Conservation (phyloP, 2,329 filamentous ascomycete genomes). For the Cladophialophora bantiana region DNA sequence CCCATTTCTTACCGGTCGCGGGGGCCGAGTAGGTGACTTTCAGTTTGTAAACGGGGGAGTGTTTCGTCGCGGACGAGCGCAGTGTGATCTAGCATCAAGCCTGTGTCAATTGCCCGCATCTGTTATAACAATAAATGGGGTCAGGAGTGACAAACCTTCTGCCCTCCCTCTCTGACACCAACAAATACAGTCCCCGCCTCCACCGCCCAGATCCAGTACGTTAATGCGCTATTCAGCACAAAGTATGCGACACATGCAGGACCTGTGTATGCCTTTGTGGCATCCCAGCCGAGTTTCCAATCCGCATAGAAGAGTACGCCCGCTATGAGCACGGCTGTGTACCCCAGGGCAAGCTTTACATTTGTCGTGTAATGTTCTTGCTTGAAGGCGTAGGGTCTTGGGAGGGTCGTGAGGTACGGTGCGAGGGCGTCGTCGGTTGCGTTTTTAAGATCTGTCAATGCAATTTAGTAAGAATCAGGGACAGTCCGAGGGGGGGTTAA, state of each 20-base stretch:
- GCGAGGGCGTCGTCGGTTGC: conserved; percentile 93
- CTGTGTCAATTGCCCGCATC: background rate
- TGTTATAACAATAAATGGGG: background rate
- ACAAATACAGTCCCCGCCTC: conserved; percentile 85
- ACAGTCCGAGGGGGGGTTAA: conserved; percentile 13
- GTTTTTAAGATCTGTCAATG: conserved; percentile 82
- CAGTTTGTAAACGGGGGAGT: conserved; percentile 80
- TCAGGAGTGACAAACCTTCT: conserved; percentile 57
- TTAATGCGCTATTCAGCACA: conserved; percentile 76
- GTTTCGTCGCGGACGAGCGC: conserved; percentile 75
- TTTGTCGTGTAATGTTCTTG: conserved; percentile 84
- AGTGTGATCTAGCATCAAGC: conserved; percentile 69
- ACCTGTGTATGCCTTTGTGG: conserved; percentile 80
- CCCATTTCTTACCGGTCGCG: conserved; percentile 46
- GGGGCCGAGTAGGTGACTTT: conserved; percentile 60
- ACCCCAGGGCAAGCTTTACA: conserved; percentile 82
- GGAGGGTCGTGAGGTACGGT: conserved; percentile 89
- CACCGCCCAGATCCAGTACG: conserved; percentile 82
- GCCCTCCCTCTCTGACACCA: conserved; percentile 72
- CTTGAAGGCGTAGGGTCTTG: conserved; percentile 67
- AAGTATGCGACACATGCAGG: conserved; percentile 82
- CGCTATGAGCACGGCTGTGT: conserved; percentile 78
- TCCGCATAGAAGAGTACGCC: conserved; percentile 88
- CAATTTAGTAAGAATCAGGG: conserved; percentile 9
- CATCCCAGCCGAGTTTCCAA: conserved; percentile 88